phyloP scores from a whole-genome alignment of 192 early-diverging fungal genomes.

The Mycoemilia scoparia region DNA sequence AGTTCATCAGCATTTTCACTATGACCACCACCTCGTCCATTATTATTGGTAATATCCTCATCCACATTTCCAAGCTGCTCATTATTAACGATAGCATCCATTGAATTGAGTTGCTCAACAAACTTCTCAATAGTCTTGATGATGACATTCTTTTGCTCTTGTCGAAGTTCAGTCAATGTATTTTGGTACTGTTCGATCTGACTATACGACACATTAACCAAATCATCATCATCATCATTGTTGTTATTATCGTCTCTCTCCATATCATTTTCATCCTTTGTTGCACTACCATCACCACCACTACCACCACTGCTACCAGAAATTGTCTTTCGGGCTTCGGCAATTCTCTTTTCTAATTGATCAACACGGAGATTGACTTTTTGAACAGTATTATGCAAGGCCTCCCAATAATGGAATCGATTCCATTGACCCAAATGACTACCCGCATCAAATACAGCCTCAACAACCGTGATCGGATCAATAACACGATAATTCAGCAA shows the following conservation, averaged over 20 bases:
- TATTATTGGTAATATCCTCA: constrained; percentile 8
- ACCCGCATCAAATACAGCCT: constrained; percentile 53
- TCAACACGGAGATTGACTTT: constrained; percentile 71
- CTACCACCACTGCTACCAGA: no score
- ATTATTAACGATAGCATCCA: constrained; percentile 15
- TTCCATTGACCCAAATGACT: constrained; percentile 17
- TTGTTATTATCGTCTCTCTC: constrained; percentile 16
- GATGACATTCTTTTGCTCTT: constrained; percentile 71
- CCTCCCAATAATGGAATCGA: constrained; percentile 65
- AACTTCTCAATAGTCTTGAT: constrained; percentile 52
- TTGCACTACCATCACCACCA: no score
- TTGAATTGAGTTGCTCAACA: constrained; percentile 25
- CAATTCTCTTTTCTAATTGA: constrained; percentile 17
- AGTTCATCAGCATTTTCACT: constrained; percentile 41
- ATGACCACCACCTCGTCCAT: constrained; percentile 39
- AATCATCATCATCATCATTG: constrained; percentile 7
- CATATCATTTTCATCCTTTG: constrained; percentile 9
- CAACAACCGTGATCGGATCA: constrained; percentile 61
- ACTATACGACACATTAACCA: constrained; percentile 20
- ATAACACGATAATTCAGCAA: constrained; percentile 88
- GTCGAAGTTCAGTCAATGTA: constrained; percentile 41
- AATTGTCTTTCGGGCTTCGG: constrained; percentile 5
- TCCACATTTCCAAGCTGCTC: constrained; percentile 3
- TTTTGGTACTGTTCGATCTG: constrained; percentile 35
- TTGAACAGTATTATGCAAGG: constrained; percentile 60